These are phyloP conservation scores for Colletotrichum echinochloae DNA, from an alignment of 2,329 filamentous ascomycete species.

Conservation along the genomic window DNA sequence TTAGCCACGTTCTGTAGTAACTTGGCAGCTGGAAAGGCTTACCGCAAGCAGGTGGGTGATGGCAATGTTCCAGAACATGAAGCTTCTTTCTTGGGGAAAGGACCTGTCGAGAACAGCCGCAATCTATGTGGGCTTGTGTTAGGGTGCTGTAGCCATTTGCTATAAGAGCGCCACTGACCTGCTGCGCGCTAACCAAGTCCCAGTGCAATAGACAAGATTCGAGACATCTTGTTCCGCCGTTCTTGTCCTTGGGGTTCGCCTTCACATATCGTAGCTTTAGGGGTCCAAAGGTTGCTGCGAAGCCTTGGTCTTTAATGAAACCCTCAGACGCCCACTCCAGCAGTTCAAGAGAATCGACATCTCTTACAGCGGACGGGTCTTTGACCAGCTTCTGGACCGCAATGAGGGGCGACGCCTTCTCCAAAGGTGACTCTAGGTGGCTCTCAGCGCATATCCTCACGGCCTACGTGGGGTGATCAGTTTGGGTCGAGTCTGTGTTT, in stretches of 20 bases:
- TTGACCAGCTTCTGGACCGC: slow-evolving; percentile 60
- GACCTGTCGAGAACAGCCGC: slow-evolving; percentile 65
- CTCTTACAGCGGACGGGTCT: slow-evolving; percentile 59
- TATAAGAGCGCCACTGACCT: slow-evolving; percentile 53
- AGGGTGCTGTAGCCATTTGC: neutral
- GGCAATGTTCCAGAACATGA: slow-evolving; percentile 67
- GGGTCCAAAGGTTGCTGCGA: slow-evolving; percentile 60
- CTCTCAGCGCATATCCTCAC: slow-evolving; percentile 64
- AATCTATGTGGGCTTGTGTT: slow-evolving; percentile 55
- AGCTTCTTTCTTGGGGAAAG: slow-evolving; percentile 60
- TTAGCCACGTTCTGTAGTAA: neutral
- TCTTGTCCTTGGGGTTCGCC: slow-evolving; percentile 61
- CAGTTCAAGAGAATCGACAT: slow-evolving; percentile 64
- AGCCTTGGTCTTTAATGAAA: slow-evolving; percentile 54
- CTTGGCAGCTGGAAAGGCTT: slow-evolving; percentile 42
- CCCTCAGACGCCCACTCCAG: slow-evolving; percentile 66
- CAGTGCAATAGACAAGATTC: slow-evolving; percentile 66
- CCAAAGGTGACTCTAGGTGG: slow-evolving; percentile 61
- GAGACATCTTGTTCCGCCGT: slow-evolving; percentile 57
- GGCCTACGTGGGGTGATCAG: slow-evolving; percentile 48
- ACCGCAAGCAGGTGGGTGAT: slow-evolving; percentile 67
- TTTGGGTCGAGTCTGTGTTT: neutral
- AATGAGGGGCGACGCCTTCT: slow-evolving; percentile 58
- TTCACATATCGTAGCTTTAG: slow-evolving; percentile 65
- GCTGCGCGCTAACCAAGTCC: slow-evolving; percentile 68